These are phyloP conservation scores for Rhododendron kiyosumense DNA, from an alignment of 148 eudicot species.

Conservation along the genomic window DNA sequence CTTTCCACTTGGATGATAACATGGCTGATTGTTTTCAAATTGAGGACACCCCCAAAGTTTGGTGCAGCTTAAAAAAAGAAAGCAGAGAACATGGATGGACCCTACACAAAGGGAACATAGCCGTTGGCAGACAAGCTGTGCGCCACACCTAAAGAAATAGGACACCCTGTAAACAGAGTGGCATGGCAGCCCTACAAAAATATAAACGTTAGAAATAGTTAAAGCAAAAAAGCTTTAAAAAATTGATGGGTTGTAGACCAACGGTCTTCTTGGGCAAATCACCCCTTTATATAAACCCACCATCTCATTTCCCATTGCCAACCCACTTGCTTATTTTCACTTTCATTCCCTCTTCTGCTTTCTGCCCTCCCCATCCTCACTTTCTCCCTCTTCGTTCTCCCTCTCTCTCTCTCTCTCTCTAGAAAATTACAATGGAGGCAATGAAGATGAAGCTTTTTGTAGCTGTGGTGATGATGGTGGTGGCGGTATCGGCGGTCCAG, in stretches of 20 bases:
- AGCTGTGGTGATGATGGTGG: conserved; percentile 18
- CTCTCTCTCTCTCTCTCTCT: background rate
- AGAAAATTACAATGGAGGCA: background rate
- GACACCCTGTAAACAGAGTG: background rate
- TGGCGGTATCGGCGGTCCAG: conserved; percentile 8
- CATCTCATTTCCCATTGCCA: background rate
- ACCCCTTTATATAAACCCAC: background rate
- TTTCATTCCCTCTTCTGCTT: background rate
- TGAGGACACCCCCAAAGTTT: background rate
- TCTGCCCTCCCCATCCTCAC: background rate
- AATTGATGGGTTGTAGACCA: background rate
- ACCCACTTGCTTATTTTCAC: background rate
- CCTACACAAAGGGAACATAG: background rate
- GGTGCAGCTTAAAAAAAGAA: background rate
- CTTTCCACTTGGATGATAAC: background rate
- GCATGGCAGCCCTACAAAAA: background rate
- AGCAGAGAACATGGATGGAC: background rate
- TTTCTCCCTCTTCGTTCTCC: background rate
- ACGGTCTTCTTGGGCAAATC: background rate
- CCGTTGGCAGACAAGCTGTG: background rate
- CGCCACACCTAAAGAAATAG: background rate
- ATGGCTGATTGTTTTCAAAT: background rate
- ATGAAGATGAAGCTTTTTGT: conserved; percentile 21
- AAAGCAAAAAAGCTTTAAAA: background rate
- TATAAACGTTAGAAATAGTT: background rate